Evolutionary conservation across 2,329 filamentous ascomycete species (phyloP), one percentile per base, ranked within the genome.

Genomic region (Clonostachys sp.): DNA sequence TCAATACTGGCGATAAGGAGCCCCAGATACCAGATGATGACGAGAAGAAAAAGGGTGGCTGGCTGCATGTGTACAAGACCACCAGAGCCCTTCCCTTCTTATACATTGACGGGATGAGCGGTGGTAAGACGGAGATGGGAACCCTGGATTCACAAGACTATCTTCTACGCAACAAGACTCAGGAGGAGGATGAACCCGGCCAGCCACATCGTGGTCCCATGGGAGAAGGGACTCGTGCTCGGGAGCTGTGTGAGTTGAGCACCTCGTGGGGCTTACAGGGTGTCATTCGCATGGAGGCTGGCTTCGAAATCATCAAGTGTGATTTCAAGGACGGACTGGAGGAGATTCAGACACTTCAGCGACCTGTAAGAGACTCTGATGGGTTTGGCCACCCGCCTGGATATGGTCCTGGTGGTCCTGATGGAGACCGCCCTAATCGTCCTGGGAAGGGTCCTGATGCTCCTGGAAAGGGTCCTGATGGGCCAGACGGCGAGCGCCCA

Each of bases 291-390:
- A 84, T 84, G 75, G 86, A 89, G 57, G 74, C 75, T n/a, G 86
- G 86, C 0, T 88, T 88, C 52, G 86, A 89, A 61, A 72, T 87
- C 46, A 84, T 89, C 45, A 68, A 85, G 16, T 89, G 85, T 59
- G 68, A 83, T 45, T 88, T 89, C 42, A 53, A 55, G 9, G 52
- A 65, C 4, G 71, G 71, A 1, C 7, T 39, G 36, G 51, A 80
- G 12, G 59, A 66, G 16, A 56, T 67, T 17, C 50, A 72, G 2
- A 59, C 60, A 5, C 58, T 63, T 18, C 53, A 58, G 20, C 62
- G 59, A n/a, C 57, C 53, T 39, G 48, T 54, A 41, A n/a, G 41
- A 8, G 24, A 34, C 24, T 30, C 24, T 30, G 24, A 30, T 30
- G 24, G 24, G 9, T 30, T 30, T 30, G 24, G 24, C 24, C 9